These are phyloP conservation scores for Cystobasidiaceae sp. DNA, from an alignment of 1,284 basidiomycete genomes.

Conservation along the genomic window DNA sequence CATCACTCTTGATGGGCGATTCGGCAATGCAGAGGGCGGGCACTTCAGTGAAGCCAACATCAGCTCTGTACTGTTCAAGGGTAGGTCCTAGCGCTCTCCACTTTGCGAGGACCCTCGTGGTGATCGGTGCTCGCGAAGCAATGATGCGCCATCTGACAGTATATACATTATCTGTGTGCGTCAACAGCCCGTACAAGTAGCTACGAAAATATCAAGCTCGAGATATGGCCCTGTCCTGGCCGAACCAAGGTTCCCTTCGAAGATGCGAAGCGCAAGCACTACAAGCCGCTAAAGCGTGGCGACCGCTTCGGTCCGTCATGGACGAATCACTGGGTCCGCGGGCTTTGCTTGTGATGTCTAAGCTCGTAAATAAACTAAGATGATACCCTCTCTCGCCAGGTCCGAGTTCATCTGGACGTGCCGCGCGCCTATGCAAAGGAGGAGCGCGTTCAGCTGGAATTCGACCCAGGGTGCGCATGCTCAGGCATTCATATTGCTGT, in stretches of 20 bases:
- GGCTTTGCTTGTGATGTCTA: background rate
- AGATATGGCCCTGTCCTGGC: conserved; percentile 8
- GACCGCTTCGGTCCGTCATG: conserved; percentile 84
- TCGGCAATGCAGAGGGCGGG: conserved; percentile 52
- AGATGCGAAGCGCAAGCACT: conserved; percentile 59
- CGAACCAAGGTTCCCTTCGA: conserved; percentile 65
- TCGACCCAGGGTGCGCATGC: conserved; percentile 88
- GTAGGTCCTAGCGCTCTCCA: too few relatives aligned
- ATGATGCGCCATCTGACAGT: too few relatives aligned
- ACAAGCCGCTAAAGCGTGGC: conserved; percentile 72
- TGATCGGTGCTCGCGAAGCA: conserved; percentile 75
- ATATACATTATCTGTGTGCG: too few relatives aligned
- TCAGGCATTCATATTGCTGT: too few relatives aligned
- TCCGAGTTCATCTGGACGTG: conserved; percentile 72
- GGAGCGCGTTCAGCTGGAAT: conserved; percentile 87
- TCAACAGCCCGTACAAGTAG: background rate
- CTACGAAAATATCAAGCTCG: conserved; percentile 1
- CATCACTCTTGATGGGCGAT: conserved; percentile 20
- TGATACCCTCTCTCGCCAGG: conserved; percentile 64
- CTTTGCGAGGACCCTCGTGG: conserved; percentile 64
- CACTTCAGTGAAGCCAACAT: conserved; percentile 75
- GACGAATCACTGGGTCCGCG: conserved; percentile 38
- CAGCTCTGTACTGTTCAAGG: conserved; percentile 66
- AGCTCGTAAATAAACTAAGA: conserved; percentile 65
- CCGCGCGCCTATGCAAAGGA: conserved; percentile 73